Conservation (phyloP, 768 basidiomycete genomes). For the Phallus indusiatus region DNA sequence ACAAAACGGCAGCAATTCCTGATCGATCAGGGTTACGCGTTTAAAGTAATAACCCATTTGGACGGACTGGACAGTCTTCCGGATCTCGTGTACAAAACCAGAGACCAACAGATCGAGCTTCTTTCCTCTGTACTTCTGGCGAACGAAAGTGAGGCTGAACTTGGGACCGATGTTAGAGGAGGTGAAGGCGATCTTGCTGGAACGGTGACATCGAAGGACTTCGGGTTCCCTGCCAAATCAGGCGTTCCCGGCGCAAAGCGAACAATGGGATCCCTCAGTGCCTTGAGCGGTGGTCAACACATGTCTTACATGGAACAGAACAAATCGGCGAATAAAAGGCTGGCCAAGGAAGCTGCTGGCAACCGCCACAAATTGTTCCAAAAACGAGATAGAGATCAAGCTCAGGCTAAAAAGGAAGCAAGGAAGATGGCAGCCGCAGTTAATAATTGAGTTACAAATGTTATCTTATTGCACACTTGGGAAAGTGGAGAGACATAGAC, state of each 20-base stretch:
- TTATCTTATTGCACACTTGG: not conserved
- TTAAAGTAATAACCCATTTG: conserved; percentile 98
- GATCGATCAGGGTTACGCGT: conserved; percentile 98
- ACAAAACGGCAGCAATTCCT: conserved; percentile 98
- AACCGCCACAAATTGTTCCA: conserved; percentile 68
- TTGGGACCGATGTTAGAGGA: conserved; percentile 75
- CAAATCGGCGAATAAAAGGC: conserved; percentile 79
- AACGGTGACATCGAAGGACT: conserved; percentile 79
- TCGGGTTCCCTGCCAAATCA: conserved; percentile 50
- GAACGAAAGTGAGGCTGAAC: conserved; percentile 83
- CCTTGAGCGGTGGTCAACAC: conserved; percentile 80
- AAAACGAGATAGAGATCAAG: conserved; percentile 73
- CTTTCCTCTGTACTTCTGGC: conserved; percentile 87
- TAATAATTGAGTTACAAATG: not conserved
- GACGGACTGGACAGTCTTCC: conserved; percentile 83
- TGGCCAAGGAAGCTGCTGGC: conserved; percentile 41
- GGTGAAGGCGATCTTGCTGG: conserved; percentile 80
- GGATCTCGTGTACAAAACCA: conserved; percentile 85
- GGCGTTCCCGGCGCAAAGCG: conserved; percentile 59
- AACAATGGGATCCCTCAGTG: conserved; percentile 72
- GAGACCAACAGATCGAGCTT: conserved; percentile 92
- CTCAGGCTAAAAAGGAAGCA: conserved; percentile 39
- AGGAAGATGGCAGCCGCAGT: conserved; percentile 16
- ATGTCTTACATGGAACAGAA: conserved; percentile 93
- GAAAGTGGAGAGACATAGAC: not conserved